These are phyloP conservation scores for Sporothrix curviconia DNA, from an alignment of 2,329 filamentous ascomycete species.

Conservation along the genomic window DNA sequence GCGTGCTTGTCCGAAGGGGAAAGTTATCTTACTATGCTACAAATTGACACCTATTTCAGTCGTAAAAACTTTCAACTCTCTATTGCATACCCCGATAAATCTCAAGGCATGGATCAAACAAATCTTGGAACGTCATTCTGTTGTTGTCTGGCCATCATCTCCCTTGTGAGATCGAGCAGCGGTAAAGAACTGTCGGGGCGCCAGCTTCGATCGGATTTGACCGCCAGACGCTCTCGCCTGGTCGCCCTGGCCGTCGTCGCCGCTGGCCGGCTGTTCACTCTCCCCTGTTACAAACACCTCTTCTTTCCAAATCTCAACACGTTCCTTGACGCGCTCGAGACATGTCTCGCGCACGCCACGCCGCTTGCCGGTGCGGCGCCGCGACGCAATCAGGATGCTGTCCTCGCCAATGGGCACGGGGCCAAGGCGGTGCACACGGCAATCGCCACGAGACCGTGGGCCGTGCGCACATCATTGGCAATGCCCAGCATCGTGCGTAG, in stretches of 20 bases:
- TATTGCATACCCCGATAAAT: too few relatives aligned
- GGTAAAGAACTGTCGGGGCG: too few relatives aligned
- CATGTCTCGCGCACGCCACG: conserved; percentile 88
- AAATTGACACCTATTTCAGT: too few relatives aligned
- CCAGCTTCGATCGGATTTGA: too few relatives aligned
- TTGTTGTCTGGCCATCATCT: too few relatives aligned
- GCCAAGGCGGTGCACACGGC: conserved; percentile 80
- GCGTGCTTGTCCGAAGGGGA: too few relatives aligned
- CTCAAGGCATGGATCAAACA: too few relatives aligned
- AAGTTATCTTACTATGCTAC: too few relatives aligned
- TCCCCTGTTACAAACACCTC: conserved; percentile 65
- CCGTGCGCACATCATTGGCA: conserved; percentile 47
- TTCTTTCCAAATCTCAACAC: conserved; percentile 91
- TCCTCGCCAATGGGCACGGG: conserved; percentile 85
- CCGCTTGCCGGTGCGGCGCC: conserved; percentile 72
- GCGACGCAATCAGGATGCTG: conserved; percentile 84
- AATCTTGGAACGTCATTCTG: too few relatives aligned
- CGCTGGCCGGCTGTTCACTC: neutral
- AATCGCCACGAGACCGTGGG: conserved; percentile 64
- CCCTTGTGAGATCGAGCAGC: too few relatives aligned
- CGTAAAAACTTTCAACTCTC: too few relatives aligned
- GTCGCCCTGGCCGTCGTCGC: conserved; percentile 40
- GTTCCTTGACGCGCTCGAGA: conserved; percentile 76
- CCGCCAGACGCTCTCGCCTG: conserved; percentile 13
- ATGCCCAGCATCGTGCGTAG: conserved; percentile 63